Conservation (phyloP, 352 stramenopile genomes). For the Globisporangium lucens region DNA sequence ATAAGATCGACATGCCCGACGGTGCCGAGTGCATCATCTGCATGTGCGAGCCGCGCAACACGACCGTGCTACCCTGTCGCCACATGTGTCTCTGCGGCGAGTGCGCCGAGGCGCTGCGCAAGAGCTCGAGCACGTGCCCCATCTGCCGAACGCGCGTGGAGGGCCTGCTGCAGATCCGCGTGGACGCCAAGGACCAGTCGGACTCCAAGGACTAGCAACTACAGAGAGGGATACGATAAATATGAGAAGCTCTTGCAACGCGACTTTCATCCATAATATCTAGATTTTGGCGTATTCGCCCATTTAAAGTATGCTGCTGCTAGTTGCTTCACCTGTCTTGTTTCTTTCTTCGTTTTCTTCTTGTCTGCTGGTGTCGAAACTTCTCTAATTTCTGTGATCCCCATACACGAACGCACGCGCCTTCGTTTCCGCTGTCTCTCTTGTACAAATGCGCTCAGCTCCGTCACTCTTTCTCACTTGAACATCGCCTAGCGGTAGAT, state of each 20-base stretch:
- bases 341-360: background rate
- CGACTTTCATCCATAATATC: slow-evolving; percentile 10
- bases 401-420: background rate
- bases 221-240: background rate
- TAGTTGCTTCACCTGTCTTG: slow-evolving; percentile 3
- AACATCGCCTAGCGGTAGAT: background rate
- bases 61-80: slow-evolving; percentile 78
- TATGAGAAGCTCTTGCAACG: background rate
- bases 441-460: slow-evolving; percentile 12
- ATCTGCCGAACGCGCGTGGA: slow-evolving; percentile 80
- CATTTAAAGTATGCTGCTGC: slow-evolving; percentile 8
- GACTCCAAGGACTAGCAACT: slow-evolving; percentile 18
- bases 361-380: background rate
- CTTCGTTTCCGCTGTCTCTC: background rate
- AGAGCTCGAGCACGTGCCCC: slow-evolving; percentile 70
- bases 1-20: slow-evolving; percentile 71
- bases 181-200: slow-evolving; percentile 42
- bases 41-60: slow-evolving; percentile 76
- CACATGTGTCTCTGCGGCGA: slow-evolving; percentile 87
- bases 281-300: slow-evolving; percentile 7
- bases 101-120: slow-evolving; percentile 72
- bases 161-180: slow-evolving; percentile 74
- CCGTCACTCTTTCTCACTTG: background rate
- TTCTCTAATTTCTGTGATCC: slow-evolving; percentile 7
- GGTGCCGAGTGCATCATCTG: slow-evolving; percentile 87